Conservation (phyloP, 2,329 filamentous ascomycete genomes). For the Aspergillus quadricinctus region DNA sequence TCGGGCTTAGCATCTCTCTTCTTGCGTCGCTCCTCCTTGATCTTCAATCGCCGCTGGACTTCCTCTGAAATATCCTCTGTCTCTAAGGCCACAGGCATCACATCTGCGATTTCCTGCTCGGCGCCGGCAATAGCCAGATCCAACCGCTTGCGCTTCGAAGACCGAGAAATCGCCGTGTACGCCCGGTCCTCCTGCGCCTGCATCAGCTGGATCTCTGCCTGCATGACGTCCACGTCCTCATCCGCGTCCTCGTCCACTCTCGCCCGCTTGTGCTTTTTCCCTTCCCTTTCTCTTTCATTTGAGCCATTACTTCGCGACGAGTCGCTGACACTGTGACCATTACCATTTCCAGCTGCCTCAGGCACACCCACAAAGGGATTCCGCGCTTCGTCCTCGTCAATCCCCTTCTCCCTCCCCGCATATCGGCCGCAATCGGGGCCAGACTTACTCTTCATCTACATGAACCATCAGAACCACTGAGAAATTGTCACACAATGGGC, state of each 20-base stretch:
- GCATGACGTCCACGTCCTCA: conserved; percentile 11
- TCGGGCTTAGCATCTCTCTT: conserved; percentile 28
- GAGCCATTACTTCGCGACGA: not conserved
- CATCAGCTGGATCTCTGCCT: not conserved
- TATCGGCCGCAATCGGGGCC: not conserved
- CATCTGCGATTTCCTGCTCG: conserved; percentile 22
- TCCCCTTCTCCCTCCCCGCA: not conserved
- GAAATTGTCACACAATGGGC: not conserved
- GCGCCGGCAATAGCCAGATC: conserved; percentile 14
- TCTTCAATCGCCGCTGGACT: conserved; percentile 41
- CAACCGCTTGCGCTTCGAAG: conserved; percentile 21
- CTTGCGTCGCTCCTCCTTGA: conserved; percentile 39
- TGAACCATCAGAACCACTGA: not conserved
- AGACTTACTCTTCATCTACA: not conserved
- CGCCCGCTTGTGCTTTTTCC: conserved; percentile 13
- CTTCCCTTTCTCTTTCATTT: conserved; percentile 6
- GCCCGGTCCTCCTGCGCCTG: not conserved
- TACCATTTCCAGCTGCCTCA: not conserved
- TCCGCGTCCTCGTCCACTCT: conserved; percentile 11
- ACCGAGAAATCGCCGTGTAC: not conserved
- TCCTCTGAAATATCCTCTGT: conserved; percentile 45
- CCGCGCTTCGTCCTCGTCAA: not conserved
- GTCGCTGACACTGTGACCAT: not conserved
- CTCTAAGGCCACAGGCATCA: conserved; percentile 25
- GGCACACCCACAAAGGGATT: not conserved